Conservation (phyloP, 257 asterid genomes). For the Nicotiana undulata region DNA sequence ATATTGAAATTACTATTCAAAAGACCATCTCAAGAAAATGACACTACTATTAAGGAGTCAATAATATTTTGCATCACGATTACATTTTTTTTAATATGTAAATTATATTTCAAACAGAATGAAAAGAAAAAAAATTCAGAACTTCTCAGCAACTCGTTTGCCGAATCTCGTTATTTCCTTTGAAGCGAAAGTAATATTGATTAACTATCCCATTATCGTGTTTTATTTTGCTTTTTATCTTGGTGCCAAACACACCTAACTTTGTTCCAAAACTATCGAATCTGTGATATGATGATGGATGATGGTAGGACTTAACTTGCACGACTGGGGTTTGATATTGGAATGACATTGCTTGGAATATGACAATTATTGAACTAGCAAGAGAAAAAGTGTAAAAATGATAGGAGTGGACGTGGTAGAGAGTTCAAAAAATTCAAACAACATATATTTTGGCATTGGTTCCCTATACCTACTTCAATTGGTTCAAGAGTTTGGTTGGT, state of each 20-base stretch:
- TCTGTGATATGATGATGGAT: background rate
- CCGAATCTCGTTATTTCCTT: background rate
- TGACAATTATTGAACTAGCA: background rate
- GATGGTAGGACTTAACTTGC: constrained; percentile 5
- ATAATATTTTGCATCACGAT: background rate
- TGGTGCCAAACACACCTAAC: background rate
- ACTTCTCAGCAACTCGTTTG: background rate
- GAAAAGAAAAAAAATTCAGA: background rate
- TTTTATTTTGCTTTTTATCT: background rate
- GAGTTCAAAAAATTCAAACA: background rate
- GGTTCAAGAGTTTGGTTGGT: background rate
- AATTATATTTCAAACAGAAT: background rate
- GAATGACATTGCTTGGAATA: background rate
- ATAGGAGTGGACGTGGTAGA: background rate
- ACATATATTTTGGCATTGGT: background rate
- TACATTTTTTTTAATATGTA: background rate
- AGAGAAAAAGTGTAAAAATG: background rate
- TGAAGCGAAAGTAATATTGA: background rate
- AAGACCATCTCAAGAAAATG: background rate
- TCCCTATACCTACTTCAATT: background rate
- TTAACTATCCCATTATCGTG: background rate
- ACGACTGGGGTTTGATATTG: background rate
- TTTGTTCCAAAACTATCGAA: background rate
- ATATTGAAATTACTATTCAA: background rate
- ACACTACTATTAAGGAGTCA: background rate